phyloP scores from a whole-genome alignment of 352 stramenopile species.

The Globisporangium okanoganense region DNA sequence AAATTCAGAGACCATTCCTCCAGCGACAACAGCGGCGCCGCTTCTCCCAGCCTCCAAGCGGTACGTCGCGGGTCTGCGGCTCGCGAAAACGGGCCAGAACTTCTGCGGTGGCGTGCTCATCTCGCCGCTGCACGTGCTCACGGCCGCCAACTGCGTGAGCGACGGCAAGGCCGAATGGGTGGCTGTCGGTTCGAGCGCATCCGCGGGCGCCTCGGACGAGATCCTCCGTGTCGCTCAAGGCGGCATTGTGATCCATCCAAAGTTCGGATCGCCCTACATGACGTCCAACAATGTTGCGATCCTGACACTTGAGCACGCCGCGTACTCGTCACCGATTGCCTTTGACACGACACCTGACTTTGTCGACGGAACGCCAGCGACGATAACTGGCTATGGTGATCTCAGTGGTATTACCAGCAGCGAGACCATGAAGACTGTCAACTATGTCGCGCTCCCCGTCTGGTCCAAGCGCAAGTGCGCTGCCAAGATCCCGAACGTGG shows the following conservation, averaged over 20 bases:
- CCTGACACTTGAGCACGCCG: slow-evolving; percentile 25
- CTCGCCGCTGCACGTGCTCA: slow-evolving; percentile 11
- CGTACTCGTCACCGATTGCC: slow-evolving; percentile 17
- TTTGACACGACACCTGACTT: slow-evolving; percentile 21
- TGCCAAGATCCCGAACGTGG: background rate
- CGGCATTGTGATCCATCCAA: slow-evolving; percentile 23
- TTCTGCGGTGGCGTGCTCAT: slow-evolving; percentile 16
- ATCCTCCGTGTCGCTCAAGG: slow-evolving; percentile 20
- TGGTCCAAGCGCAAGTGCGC: slow-evolving; percentile 2
- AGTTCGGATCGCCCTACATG: slow-evolving; percentile 18
- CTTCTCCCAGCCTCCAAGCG: background rate
- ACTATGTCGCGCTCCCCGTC: background rate
- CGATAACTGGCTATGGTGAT: slow-evolving; percentile 18
- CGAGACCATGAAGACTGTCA: slow-evolving; percentile 12
- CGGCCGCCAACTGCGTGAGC: slow-evolving; percentile 6
- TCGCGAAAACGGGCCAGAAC: background rate
- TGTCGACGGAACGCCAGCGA: slow-evolving; percentile 1
- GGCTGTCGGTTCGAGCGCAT: background rate
- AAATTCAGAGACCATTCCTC: background rate
- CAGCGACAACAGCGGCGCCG: background rate
- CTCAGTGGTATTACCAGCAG: slow-evolving; percentile 15
- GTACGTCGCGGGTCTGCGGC: slow-evolving; percentile 11
- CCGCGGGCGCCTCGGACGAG: slow-evolving; percentile 3
- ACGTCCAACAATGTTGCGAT: slow-evolving; percentile 33
- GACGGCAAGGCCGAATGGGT: background rate